These are phyloP conservation scores for Esteya vermicola DNA, from an alignment of 2,329 filamentous ascomycete genomes.

Conservation along the genomic window DNA sequence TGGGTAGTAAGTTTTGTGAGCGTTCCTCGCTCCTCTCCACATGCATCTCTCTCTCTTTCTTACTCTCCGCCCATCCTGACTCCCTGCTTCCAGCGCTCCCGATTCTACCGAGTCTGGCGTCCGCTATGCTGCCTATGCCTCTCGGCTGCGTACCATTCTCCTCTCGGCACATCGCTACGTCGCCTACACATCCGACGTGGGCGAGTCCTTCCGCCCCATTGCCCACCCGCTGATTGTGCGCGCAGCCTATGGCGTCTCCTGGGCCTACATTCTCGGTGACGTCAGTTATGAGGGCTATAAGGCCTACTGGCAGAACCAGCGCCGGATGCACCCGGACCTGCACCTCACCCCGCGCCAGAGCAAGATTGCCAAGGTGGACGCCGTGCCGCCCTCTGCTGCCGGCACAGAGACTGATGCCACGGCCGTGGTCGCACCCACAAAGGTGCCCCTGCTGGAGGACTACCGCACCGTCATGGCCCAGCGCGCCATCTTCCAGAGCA, in stretches of 20 bases:
- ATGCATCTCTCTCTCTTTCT: neutral
- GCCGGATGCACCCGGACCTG: constrained; percentile 52
- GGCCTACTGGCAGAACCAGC: constrained; percentile 77
- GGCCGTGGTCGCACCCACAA: constrained; percentile 21
- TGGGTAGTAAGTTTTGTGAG: constrained; percentile 49
- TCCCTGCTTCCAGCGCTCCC: constrained; percentile 34
- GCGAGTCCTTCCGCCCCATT: constrained; percentile 87
- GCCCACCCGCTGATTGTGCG: constrained; percentile 74
- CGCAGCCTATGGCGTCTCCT: constrained; percentile 77
- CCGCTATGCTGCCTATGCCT: constrained; percentile 87
- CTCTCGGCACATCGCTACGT: constrained; percentile 88
- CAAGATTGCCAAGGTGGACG: constrained; percentile 28
- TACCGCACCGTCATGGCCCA: constrained; percentile 85
- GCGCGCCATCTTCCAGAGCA: constrained; percentile 73
- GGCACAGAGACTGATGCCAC: constrained; percentile 12
- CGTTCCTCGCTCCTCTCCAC: no score
- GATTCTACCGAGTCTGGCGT: constrained; percentile 75
- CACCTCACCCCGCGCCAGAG: constrained; percentile 36
- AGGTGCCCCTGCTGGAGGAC: constrained; percentile 71
- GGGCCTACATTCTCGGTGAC: constrained; percentile 84
- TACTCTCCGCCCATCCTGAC: neutral
- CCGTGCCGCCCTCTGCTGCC: neutral
- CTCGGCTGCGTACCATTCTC: constrained; percentile 73
- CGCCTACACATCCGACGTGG: constrained; percentile 91
- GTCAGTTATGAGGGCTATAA: constrained; percentile 92